A percentile compares a stretch with the other conserved stretches of the same genome.
Evolutionary conservation across 257 asterid species (phyloP).

Genomic region (Solanum chiquidenum): DNA sequence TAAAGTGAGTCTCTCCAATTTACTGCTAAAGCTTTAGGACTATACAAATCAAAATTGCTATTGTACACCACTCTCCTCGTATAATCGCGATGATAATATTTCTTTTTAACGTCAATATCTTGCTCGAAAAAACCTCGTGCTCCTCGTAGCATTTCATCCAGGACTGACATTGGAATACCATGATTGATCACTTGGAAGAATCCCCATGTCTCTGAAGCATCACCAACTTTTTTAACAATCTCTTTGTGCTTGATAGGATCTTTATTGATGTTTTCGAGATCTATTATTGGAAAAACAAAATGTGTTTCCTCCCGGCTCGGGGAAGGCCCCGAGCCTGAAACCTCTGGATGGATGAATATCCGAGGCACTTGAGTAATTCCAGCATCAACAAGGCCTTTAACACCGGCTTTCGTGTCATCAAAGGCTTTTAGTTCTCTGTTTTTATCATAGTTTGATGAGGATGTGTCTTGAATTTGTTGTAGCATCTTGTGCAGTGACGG

Average conservation of each 20-base stretch:
- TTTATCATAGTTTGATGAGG: constrained; percentile 16
- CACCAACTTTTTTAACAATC: constrained; percentile 20
- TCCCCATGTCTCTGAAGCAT: constrained; percentile 43
- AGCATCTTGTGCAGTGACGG: not conserved
- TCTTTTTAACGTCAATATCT: constrained; percentile 35
- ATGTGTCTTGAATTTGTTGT: not conserved
- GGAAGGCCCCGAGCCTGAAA: not conserved
- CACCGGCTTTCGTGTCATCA: constrained; percentile 56
- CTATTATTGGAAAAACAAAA: constrained; percentile 43
- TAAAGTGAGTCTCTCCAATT: constrained; percentile 38
- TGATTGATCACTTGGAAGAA: constrained; percentile 64
- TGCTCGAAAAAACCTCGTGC: constrained; percentile 45
- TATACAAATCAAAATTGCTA: constrained; percentile 45
- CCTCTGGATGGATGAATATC: constrained; percentile 30
- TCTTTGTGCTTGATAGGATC: constrained; percentile 12
- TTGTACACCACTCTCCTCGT: constrained; percentile 33
- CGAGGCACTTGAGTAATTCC: constrained; percentile 31
- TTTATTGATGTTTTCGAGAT: constrained; percentile 18
- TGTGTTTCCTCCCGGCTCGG: not conserved
- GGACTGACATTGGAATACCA: constrained; percentile 33
- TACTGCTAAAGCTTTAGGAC: constrained; percentile 18
- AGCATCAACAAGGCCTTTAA: constrained; percentile 53
- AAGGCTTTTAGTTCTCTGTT: constrained; percentile 31
- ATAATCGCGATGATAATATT: constrained; percentile 44
- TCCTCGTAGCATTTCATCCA: constrained; percentile 52